Base-by-base conservation (phyloP, 2,329 filamentous ascomycete species). In the Fusarium pininemorale region DNA sequence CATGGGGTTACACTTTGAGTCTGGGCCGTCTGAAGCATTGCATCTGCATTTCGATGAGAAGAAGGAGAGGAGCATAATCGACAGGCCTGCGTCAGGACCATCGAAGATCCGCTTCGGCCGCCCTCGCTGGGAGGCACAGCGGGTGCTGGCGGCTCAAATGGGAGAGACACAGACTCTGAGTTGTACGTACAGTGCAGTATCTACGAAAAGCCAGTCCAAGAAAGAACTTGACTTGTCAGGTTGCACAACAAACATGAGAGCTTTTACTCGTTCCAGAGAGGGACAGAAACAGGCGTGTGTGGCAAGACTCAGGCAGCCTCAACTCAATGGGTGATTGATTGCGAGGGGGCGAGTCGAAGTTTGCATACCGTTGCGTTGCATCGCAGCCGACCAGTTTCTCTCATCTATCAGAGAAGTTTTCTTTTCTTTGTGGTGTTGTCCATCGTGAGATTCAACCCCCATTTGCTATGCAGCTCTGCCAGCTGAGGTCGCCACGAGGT, bases 111-210 rank as follows among this genome's bases (percentile, higher is more conserved):
- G 24, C 55, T 66, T 73, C 64, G 44, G 58, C 42, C 67, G 44
- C 53, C 57, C 60, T 76, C 73, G 67, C 61, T 65, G 66, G 48
- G 42, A 72, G 50, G 59, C 50, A 54, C 55, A 66, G 53, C 74
- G 74, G 69, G 60, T 75, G 69, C 62, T 63, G 35, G 63, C 66
- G 48, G 69, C 66, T 75, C 66, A 76, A 67, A 62, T 58, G 45
- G 57, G 48, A 54, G 59, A 56, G 53, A 61, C 24, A 38, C 51
- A 41, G 24, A 39, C 35, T 39, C 24, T 41, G n/a, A 15, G 48
- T 20, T 53, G 51, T 54, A 39, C 35, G 24, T 54, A 53, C 50
- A 53, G 30, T 48, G 28, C 45, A 48, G 26, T 51, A 51, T 35
- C 12, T 41, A 41, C 20, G 35, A n/a, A 39, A 54, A 59, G 26